Evolutionary conservation across 345 rosid genomes (phyloP), one percentile per base, ranked within the genome.

Genomic region (Eucalyptus regnans): DNA sequence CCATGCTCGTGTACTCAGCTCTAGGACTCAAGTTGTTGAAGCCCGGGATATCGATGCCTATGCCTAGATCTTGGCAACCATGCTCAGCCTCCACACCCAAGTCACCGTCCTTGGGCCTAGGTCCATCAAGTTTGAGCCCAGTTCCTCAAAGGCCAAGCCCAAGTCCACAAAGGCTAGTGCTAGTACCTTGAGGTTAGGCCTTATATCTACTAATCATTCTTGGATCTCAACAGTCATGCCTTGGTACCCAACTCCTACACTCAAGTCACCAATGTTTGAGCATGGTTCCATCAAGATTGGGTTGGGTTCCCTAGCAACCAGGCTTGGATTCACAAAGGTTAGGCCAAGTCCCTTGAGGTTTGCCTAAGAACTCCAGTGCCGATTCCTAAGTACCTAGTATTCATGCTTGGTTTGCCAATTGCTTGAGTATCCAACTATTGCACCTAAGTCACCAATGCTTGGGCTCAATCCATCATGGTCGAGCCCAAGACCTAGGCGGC

Each of bases 221-320:
- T 15, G 6, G 79, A 66, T 66, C 3, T 3, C 6, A 0, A 31
- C 0, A n/a, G 3, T 29, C 71, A 15, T 15, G 41, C 12, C 41
- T 15, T 0, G 6, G 3, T 66, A 14, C 10, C 18, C 76, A n/a
- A 66, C 76, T 66, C 5, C 3, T 4, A 5, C 20, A 33, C 76
- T 33, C 76, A 31, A 31, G 76, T 66, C 76, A n/a, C 0, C 3
- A 0, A 0, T 2, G 0, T 22, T 0, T 4, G 2, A 66, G 76
- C 22, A 31, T 1, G 0, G 1, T 16, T 64, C 41, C 76, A 66
- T 66, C 22, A 0, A n/a, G 41, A 31, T 14, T 0, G 2, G 79
- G 22, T 7, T n/a, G 3, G 20, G 79, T 66, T n/a, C 79, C 79
- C 8, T 1, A 66, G 0, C 0, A 0, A 18, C 17, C 2, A 2